Evolutionary conservation across 2,329 filamentous ascomycete species (phyloP), one percentile per base, ranked within the genome.

Genomic region (Curvularia verruculosa): DNA sequence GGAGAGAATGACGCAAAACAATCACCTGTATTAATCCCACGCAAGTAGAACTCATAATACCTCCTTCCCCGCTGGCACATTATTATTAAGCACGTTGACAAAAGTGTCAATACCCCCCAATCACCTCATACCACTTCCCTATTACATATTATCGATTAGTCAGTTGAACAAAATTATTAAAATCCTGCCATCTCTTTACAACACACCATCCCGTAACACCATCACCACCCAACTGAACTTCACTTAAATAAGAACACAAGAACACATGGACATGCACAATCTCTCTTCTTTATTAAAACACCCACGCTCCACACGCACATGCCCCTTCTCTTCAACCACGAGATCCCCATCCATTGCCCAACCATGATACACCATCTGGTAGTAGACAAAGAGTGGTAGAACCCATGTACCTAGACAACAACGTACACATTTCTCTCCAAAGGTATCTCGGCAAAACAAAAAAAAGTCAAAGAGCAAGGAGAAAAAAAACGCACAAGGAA

Each of bases 371-470:
- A 9, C 10, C 2, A 19, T 40, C n/a, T 3, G 37, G 37, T 18
- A 29, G 10, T 28, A 28, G 41, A n/a, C 23, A 44, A n/a, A 12
- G 3, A 18, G 41, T 10, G 24, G n/a, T 12, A 45, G 15, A 45
- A 49, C 26, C 19, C 54, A 31, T 45, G 39, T 56, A 56, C 49
- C 46, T 54, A 49, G 49, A 59, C 55, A 59, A 37, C 44, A n/a
- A 61, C 52, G 56, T 58, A 54, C 48, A 51, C 49, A 51, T 50
- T 56, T 49, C 44, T 51, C 52, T 45, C 56, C 50, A 29, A 29
- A 54, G 60, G 56, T 58, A 54, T 56, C 52, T 50, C 44, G 54
- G 46, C 45, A 58, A 49, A 56, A 39, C 13, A 41, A 13, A 58
- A 49, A 56, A 39, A 18, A 41, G 12, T 26, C 31, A 45, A 8